A percentile compares a stretch with the other conserved stretches of the same genome.
phyloP scores from a whole-genome alignment of 805 yeast genomes.

The Ogataea angusta region DNA sequence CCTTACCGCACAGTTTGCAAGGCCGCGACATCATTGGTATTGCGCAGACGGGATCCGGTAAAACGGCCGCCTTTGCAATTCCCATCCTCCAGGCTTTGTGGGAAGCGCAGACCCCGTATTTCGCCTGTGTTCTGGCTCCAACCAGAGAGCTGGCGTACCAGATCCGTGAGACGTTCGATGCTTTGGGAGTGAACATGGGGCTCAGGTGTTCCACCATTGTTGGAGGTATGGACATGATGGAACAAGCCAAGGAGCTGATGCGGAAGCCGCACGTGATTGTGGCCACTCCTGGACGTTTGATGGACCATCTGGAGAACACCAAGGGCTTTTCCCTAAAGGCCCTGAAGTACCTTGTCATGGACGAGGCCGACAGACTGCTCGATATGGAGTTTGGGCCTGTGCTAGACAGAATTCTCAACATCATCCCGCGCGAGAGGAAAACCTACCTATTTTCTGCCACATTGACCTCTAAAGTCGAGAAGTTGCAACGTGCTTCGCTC shows the following conservation, averaged over 20 bases:
- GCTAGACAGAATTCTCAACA: slow-evolving; percentile 75
- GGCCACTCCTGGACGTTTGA: slow-evolving; percentile 86
- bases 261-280: slow-evolving; percentile 91
- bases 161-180: slow-evolving; percentile 92
- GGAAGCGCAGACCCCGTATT: slow-evolving; percentile 85
- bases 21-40: slow-evolving; percentile 93
- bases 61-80: slow-evolving; percentile 97
- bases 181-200: slow-evolving; percentile 89
- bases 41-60: slow-evolving; percentile 98
- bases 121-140: slow-evolving; percentile 84
- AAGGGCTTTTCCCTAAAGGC: slow-evolving; percentile 82
- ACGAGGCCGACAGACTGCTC: slow-evolving; percentile 92
- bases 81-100: slow-evolving; percentile 90
- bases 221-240: slow-evolving; percentile 99
- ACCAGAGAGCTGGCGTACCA: slow-evolving; percentile 84
- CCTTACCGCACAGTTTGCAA: slow-evolving; percentile 85
- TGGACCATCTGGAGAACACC: slow-evolving; percentile 92
- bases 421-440: slow-evolving; percentile 81
- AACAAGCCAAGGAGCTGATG: slow-evolving; percentile 90
- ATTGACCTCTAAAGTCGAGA: slow-evolving; percentile 92
- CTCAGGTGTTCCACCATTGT: slow-evolving; percentile 84
- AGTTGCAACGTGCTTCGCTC: slow-evolving; percentile 89
- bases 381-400: slow-evolving; percentile 98
- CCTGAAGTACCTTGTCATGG: slow-evolving; percentile 83
- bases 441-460: slow-evolving; percentile 94